phyloP scores from a whole-genome alignment of 164 flowering plant genomes.

The Paratinospora sagittata region DNA sequence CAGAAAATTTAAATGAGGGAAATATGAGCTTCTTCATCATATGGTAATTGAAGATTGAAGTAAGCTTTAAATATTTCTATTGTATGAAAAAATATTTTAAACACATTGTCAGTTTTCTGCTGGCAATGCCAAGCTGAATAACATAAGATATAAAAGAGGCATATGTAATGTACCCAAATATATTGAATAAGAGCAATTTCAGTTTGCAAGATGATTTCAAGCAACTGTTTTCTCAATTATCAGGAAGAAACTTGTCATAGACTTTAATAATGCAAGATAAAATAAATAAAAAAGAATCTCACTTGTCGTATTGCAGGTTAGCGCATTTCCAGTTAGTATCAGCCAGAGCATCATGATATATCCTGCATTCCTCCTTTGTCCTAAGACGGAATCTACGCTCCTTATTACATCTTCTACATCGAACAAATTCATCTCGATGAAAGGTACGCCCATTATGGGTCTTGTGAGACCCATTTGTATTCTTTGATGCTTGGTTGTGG shows the following conservation, averaged over 20 bases:
- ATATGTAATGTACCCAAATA: too few species aligned
- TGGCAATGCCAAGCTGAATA: too few species aligned
- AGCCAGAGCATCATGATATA: constrained; percentile 68
- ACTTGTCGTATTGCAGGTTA: constrained; percentile 67
- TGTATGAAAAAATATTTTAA: background rate
- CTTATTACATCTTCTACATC: constrained; percentile 59
- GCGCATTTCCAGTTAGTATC: constrained; percentile 65
- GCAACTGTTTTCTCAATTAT: too few species aligned
- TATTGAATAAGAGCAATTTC: too few species aligned
- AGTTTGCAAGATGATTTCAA: too few species aligned
- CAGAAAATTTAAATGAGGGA: background rate
- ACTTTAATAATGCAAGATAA: background rate
- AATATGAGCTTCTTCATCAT: background rate
- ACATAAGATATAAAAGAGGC: too few species aligned
- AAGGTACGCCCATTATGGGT: constrained; percentile 40
- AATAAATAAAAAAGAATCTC: constrained; percentile 20
- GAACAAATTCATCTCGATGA: constrained; percentile 79
- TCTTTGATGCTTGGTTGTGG: constrained; percentile 52
- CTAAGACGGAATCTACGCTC: constrained; percentile 79
- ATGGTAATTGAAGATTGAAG: background rate
- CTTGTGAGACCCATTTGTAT: constrained; percentile 42
- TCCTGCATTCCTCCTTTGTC: constrained; percentile 71
- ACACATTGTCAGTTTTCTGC: too few species aligned
- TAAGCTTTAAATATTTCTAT: background rate
- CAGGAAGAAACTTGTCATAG: too few species aligned